A percentile compares a stretch with the other conserved stretches of the same genome.
Evolutionary conservation across 2,329 filamentous ascomycete species (phyloP).

Genomic region (Chrysoporthe deuterocubensis): DNA sequence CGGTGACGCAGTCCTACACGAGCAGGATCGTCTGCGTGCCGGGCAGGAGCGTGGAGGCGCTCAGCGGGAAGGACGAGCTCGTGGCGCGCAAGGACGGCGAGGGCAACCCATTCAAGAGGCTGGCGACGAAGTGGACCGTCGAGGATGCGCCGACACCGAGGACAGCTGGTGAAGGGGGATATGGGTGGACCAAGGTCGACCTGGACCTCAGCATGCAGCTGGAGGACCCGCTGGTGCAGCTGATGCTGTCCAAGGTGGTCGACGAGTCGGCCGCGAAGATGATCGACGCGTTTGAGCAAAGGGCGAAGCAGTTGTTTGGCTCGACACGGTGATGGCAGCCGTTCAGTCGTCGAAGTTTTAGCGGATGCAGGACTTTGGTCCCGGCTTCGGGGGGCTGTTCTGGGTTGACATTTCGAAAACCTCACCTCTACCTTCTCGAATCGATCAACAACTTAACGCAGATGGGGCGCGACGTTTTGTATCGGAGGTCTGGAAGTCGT

Average conservation of each 20-base stretch:
- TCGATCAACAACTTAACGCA: too few relatives aligned
- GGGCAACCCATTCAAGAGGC: conserved; percentile 60
- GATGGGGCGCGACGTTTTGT: too few relatives aligned
- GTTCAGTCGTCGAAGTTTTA: neutral
- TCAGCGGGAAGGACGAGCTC: conserved; percentile 62
- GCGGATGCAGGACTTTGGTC: too few relatives aligned
- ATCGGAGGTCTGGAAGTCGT: too few relatives aligned
- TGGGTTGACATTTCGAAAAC: too few relatives aligned
- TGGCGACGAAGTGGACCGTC: conserved; percentile 73
- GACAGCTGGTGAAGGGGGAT: conserved; percentile 32
- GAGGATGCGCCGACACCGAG: conserved; percentile 42
- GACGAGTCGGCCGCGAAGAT: conserved; percentile 84
- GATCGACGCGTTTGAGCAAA: conserved; percentile 90
- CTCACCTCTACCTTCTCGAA: too few relatives aligned
- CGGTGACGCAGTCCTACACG: conserved; percentile 82
- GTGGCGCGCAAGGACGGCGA: conserved; percentile 37
- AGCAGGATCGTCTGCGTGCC: conserved; percentile 80
- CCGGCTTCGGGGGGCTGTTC: neutral
- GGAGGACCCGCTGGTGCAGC: conserved; percentile 83
- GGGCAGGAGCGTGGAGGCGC: conserved; percentile 73
- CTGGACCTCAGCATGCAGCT: conserved; percentile 83
- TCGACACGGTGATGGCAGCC: conserved; percentile 7
- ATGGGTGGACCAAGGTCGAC: conserved; percentile 70
- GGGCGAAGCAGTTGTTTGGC: conserved; percentile 66
- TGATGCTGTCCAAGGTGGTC: conserved; percentile 79